Percentiles rank a stretch among this genome's conserved stretches.
Conservation (phyloP, 2,329 filamentous ascomycete genomes). For the Spiromastix sp. region DNA sequence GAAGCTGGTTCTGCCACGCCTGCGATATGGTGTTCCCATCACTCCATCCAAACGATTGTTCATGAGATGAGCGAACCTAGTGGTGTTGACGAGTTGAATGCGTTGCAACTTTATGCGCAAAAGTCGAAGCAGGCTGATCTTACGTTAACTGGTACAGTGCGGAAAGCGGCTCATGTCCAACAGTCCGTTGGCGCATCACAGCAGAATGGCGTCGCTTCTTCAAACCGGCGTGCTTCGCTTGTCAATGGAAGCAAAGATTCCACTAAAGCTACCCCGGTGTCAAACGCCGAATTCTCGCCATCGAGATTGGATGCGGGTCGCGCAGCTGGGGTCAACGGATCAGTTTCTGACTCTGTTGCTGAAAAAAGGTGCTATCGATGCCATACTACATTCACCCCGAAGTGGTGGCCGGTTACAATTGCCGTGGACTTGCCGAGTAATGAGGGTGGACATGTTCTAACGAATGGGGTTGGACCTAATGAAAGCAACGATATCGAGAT, state of each 20-base stretch:
- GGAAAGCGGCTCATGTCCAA: slow-evolving; percentile 68
- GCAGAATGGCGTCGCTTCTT: slow-evolving; percentile 19
- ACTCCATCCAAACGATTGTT: slow-evolving; percentile 61
- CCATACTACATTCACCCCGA: slow-evolving; percentile 30
- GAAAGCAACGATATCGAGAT: slow-evolving; percentile 8
- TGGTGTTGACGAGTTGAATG: slow-evolving; percentile 61
- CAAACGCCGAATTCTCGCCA: too few relatives aligned
- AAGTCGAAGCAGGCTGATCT: slow-evolving; percentile 94
- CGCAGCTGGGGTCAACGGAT: too few relatives aligned
- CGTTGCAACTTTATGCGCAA: slow-evolving; percentile 74
- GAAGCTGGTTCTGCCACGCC: slow-evolving; percentile 80
- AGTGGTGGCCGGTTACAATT: slow-evolving; percentile 54
- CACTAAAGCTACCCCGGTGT: slow-evolving; percentile 16
- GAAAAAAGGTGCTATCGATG: slow-evolving; percentile 31
- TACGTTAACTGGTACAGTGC: slow-evolving; percentile 78
- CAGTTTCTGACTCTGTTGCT: too few relatives aligned
- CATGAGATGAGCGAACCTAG: slow-evolving; percentile 71
- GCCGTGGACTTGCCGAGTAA: slow-evolving; percentile 33
- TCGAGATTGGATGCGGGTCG: too few relatives aligned
- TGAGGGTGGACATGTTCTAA: slow-evolving; percentile 32
- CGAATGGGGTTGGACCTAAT: slow-evolving; percentile 22
- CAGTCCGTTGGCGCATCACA: slow-evolving; percentile 26
- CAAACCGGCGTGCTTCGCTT: slow-evolving; percentile 48
- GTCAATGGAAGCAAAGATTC: too few relatives aligned
- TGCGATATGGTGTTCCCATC: slow-evolving; percentile 83